A percentile compares a stretch with the other conserved stretches of the same genome.
phyloP scores from a whole-genome alignment of 192 early-diverging fungal genomes.

The Umbelopsis ramanniana region DNA sequence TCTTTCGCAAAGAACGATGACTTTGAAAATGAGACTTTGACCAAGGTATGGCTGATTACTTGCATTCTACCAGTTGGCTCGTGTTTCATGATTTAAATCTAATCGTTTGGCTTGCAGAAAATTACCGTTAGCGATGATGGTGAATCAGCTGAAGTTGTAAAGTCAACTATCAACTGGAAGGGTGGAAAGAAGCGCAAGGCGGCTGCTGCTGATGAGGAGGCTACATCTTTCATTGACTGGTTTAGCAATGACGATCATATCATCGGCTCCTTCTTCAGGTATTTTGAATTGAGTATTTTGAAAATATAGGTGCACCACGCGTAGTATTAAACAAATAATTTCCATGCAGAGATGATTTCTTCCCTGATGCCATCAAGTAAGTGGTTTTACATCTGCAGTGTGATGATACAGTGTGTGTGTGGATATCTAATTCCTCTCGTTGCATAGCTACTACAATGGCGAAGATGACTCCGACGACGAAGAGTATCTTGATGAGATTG shows the following conservation, averaged over 20 bases:
- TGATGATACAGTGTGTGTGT: background rate
- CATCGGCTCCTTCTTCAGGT: conserved; percentile 20
- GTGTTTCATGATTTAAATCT: background rate
- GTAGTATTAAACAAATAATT: background rate
- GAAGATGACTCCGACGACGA: conserved; percentile 23
- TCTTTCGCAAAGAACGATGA: conserved; percentile 35
- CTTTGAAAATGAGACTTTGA: conserved; percentile 40
- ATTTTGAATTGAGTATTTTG: background rate
- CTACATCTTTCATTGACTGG: conserved; percentile 33
- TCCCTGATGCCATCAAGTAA: conserved; percentile 38
- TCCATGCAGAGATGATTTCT: conserved; percentile 32
- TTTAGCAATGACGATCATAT: conserved; percentile 33
- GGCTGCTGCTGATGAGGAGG: conserved; percentile 23
- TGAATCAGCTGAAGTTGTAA: conserved; percentile 23
- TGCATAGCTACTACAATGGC: conserved; percentile 25
- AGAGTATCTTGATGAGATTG: conserved; percentile 36
- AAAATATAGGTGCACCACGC: background rate
- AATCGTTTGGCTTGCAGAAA: conserved; percentile 15
- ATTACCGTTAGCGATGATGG: conserved; percentile 29
- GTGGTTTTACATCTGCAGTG: background rate
- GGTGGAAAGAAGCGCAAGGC: conserved; percentile 38
- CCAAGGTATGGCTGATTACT: conserved; percentile 36
- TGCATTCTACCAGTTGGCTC: background rate
- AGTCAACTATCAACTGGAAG: conserved; percentile 35
- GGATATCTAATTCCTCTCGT: background rate